A percentile compares a stretch with the other conserved stretches of the same genome.
phyloP scores from a whole-genome alignment of 441 rosid genomes.

The Erysimum cheiri region DNA sequence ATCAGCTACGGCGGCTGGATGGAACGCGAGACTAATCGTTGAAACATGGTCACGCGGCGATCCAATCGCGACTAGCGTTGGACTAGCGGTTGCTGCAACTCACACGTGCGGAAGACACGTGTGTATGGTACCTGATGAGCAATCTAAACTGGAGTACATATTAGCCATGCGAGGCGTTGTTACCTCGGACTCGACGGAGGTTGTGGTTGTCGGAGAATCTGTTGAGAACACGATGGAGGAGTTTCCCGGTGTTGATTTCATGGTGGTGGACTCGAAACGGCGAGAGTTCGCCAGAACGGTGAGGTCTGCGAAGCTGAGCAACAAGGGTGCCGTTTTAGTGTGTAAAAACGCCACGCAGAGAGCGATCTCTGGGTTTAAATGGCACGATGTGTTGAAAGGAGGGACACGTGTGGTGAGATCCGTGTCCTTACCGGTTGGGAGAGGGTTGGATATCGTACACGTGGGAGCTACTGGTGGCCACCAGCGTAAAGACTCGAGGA shows the following conservation, averaged over 20 bases:
- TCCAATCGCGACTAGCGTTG: constrained; percentile 66
- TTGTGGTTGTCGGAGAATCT: constrained; percentile 60
- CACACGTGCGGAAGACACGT: constrained; percentile 79
- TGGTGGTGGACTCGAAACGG: constrained; percentile 69
- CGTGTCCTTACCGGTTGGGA: constrained; percentile 69
- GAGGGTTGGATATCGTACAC: constrained; percentile 77
- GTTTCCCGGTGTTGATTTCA: constrained; percentile 65
- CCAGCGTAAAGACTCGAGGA: constrained; percentile 32
- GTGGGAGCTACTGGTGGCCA: constrained; percentile 49
- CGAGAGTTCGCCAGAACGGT: constrained; percentile 63
- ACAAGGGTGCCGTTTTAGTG: constrained; percentile 73
- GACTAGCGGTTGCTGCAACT: constrained; percentile 65
- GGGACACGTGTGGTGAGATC: constrained; percentile 72
- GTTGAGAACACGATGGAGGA: constrained; percentile 54
- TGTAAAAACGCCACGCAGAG: constrained; percentile 67
- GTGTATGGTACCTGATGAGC: constrained; percentile 73
- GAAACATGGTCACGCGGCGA: constrained; percentile 73
- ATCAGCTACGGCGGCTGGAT: constrained; percentile 89
- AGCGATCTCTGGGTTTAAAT: constrained; percentile 52
- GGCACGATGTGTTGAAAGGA: constrained; percentile 55
- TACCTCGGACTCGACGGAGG: constrained; percentile 41
- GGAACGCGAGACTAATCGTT: constrained; percentile 72
- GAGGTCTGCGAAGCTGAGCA: constrained; percentile 59
- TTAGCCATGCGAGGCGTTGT: constrained; percentile 48
- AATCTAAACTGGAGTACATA: constrained; percentile 58